Percentiles rank a stretch among this genome's conserved stretches.
phyloP scores from a whole-genome alignment of 2,329 filamentous ascomycete genomes.

The Pseudogymnoascus destructans region DNA sequence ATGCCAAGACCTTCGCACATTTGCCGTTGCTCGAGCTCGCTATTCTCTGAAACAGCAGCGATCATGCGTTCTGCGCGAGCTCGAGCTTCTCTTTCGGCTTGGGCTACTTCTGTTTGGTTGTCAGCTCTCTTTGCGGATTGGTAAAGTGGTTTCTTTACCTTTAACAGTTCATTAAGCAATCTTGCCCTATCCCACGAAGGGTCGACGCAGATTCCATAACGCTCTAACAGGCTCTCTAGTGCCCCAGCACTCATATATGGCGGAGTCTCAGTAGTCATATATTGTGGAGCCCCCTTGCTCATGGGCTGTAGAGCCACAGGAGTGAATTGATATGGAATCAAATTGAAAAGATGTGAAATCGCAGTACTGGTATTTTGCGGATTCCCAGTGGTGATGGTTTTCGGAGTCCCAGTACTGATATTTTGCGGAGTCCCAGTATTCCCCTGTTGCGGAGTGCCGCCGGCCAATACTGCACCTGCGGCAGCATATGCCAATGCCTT shows the following conservation, averaged over 20 bases:
- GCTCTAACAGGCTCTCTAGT: neutral
- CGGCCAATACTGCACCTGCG: neutral
- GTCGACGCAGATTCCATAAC: neutral
- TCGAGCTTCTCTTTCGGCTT: neutral
- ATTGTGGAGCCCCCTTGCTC: neutral
- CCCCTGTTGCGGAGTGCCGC: neutral
- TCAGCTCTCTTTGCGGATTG: conserved; percentile 1
- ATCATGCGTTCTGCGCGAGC: neutral
- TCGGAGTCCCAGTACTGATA: neutral
- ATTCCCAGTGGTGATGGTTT: neutral
- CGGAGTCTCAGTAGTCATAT: neutral
- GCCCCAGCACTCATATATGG: neutral
- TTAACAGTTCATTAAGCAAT: neutral
- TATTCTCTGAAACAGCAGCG: neutral
- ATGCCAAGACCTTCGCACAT: neutral
- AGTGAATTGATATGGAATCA: neutral
- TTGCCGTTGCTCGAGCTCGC: neutral
- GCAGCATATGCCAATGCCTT: neutral
- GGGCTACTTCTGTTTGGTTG: neutral
- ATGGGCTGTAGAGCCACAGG: neutral
- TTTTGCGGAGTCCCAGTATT: neutral
- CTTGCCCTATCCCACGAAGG: neutral
- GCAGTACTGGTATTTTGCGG: neutral
- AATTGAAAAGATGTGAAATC: neutral
- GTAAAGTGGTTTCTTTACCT: neutral